phyloP scores from a whole-genome alignment of 1,139 yeast species.

The Saccharomyces hybrid region DNA sequence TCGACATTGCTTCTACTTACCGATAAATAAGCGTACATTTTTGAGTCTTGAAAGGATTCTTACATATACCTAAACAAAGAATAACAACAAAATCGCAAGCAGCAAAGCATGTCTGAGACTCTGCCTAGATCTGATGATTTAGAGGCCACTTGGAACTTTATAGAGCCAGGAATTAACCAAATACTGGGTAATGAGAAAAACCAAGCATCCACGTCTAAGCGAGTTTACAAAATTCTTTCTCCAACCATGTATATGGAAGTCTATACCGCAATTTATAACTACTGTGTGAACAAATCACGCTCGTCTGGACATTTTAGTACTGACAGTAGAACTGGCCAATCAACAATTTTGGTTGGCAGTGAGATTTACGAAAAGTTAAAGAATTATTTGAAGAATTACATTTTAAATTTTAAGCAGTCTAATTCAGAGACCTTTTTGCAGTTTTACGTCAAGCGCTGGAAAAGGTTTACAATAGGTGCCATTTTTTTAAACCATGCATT shows the following conservation, averaged over 20 bases:
- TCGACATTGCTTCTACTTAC: neutral
- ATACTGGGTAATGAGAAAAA: conserved; percentile 47
- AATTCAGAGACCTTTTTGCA: conserved; percentile 65
- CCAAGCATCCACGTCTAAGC: conserved; percentile 11
- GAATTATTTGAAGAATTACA: conserved; percentile 55
- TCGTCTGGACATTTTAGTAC: conserved; percentile 36
- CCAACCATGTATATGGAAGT: conserved; percentile 64
- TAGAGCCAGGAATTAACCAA: conserved; percentile 64
- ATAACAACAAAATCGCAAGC: neutral
- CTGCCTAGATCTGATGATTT: conserved; percentile 42
- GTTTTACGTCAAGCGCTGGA: conserved; percentile 85
- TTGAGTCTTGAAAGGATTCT: neutral
- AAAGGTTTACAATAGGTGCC: conserved; percentile 84
- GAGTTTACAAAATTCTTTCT: conserved; percentile 54
- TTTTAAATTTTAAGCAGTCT: conserved; percentile 40
- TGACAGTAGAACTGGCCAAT: conserved; percentile 29
- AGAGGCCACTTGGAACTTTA: conserved; percentile 66
- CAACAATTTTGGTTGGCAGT: conserved; percentile 59
- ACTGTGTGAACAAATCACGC: conserved; percentile 78
- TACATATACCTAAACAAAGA: neutral
- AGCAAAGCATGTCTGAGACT: conserved; percentile 27
- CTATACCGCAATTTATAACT: conserved; percentile 89
- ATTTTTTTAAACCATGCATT: conserved; percentile 87
- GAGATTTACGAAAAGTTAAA: conserved; percentile 74
- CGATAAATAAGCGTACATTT: neutral